Evolutionary conservation across 164 flowering plant species (phyloP), one percentile per base, ranked within the genome.

Genomic region (Brasenia schreberi): DNA sequence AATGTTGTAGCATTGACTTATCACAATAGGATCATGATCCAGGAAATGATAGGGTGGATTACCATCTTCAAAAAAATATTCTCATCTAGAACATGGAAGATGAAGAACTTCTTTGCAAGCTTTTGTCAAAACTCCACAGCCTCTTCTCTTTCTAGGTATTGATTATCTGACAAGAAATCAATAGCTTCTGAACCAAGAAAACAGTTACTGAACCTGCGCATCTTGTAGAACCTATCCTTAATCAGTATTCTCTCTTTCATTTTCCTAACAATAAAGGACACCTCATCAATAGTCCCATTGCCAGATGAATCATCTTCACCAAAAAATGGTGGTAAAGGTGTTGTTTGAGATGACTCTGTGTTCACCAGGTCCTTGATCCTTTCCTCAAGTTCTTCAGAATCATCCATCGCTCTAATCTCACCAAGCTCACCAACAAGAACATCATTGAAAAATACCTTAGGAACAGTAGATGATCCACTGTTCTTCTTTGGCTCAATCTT

Each of bases 121-220:
- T n/a, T n/a, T n/a, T n/a, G n/a, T n/a, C n/a, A n/a, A n/a, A n/a
- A n/a, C n/a, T n/a, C n/a, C n/a, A n/a, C n/a, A n/a, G n/a, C 97
- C 84, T 87, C 93, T 74, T 85, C 82, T 72, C 91, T 84, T 77
- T 87, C 91, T 81, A 91, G 69, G 65, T 81, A 81, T 62, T 87
- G 91, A 80, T 91, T 90, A 70, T 80, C 84, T 53, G 91, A 81
- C 71, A 88, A 73, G 77, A 91, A 91, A 80, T 88, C 84, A 67
- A 88, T 88, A 64, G 93, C 95, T 70, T 91, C 96, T 43, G 87
- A 80, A 19, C 93, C 97, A 10, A 85, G 65, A 77, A 91, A 91
- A 74, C 96, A 87, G 74, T 78, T 83, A 65, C 77, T 75, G 74
- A 80, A 84, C 78, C 84, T 77, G 42, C 97, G 89, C 86, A 91